phyloP scores from a whole-genome alignment of 192 early-diverging fungal genomes.

The Mortierella claussenii region DNA sequence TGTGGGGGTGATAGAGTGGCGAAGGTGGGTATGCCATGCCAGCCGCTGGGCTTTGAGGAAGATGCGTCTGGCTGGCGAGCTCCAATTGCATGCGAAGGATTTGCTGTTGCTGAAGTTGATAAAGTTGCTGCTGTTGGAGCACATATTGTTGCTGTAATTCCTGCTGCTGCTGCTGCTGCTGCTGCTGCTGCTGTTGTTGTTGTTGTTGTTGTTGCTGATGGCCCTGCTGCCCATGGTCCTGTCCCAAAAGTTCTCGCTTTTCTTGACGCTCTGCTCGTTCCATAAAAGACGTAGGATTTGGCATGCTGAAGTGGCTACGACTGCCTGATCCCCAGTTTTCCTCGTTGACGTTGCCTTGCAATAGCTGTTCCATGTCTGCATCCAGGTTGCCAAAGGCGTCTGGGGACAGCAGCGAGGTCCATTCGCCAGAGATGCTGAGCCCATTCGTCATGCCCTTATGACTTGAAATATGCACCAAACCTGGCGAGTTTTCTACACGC shows the following conservation, averaged over 20 bases:
- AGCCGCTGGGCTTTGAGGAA: constrained; percentile 38
- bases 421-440: constrained; percentile 15
- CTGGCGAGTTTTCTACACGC: neutral
- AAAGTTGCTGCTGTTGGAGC: constrained; percentile 21
- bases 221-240: neutral
- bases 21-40: constrained; percentile 11
- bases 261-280: constrained; percentile 44
- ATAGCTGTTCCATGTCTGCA: constrained; percentile 41
- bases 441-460: constrained; percentile 33
- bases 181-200: constrained; percentile 14
- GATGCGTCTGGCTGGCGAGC: constrained; percentile 30
- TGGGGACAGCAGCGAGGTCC: constrained; percentile 34
- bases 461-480: constrained; percentile 15
- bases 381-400: constrained; percentile 15
- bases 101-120: constrained; percentile 45
- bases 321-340: constrained; percentile 36
- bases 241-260: constrained; percentile 16
- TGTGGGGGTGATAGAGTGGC: neutral
- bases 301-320: constrained; percentile 41
- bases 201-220: constrained; percentile 18
- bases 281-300: constrained; percentile 45
- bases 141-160: constrained; percentile 18
- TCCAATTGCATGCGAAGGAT: constrained; percentile 31
- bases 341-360: constrained; percentile 34
- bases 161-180: constrained; percentile 14